Base-by-base conservation (phyloP, 441 rosid species). In the Populus hybrid region DNA sequence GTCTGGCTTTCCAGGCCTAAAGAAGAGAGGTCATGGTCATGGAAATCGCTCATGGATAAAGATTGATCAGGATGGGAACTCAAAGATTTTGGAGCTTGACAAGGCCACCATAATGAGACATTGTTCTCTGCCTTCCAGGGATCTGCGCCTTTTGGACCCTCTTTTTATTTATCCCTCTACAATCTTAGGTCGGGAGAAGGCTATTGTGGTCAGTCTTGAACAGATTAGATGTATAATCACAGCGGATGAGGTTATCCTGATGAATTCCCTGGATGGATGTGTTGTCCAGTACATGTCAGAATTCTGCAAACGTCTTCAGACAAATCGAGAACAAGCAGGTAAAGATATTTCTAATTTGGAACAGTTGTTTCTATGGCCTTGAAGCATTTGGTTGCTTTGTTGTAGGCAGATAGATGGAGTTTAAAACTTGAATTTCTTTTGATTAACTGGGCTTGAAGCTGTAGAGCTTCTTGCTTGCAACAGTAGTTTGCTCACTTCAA, bases 181-280 rank as follows among this genome's bases (percentile, higher is more conserved):
- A 32, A 90, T 95, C 76, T 82, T 95, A 77, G 95, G 99, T 61
- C 89, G 98, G 67, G 99, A 94, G 89, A 95, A 89, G 82, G 98
- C 95, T 12, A 90, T 95, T 81, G 98, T 95, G 67, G 95, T 91
- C n/a, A 94, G 91, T 80, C 97, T 95, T 77, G 98, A 91, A 80
- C 93, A 93, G 84, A 90, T 95, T 80, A 88, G 99, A 77, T 94
- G 99, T 77, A 90, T 95, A 73, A 95, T 95, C 79, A 94, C 97
- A 18, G 94, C 98, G 0, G 97, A 95, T 35, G 99, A 95, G 87
- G 98, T 89, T 78, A 80, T 95, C 79, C 85, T 95, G 75, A 90
- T 93, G 98, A 95, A 94, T 82, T 93, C 97, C 72, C 81, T 92
- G 61, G 98, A 94, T 84, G 87, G 90, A 7, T 85, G 90, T 63